Evolutionary conservation across 2,329 filamentous ascomycete species (phyloP).

Genomic region (Claviceps lovelessii): DNA sequence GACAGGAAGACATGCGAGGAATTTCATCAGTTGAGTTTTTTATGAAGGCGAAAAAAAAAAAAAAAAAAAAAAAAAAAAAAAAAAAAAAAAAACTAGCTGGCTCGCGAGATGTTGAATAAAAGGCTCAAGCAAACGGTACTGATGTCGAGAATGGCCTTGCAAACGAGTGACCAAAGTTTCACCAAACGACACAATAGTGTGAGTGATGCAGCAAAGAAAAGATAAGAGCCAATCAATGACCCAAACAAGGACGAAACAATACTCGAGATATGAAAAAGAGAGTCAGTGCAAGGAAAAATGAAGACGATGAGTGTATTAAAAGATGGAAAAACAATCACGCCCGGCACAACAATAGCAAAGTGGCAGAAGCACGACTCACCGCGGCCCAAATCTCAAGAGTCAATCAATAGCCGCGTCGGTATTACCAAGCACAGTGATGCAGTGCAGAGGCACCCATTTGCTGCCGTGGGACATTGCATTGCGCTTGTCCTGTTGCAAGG

Average conservation of each 20-base stretch:
- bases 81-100: neutral
- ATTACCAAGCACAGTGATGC: neutral
- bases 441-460: neutral
- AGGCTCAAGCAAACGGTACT: too few relatives aligned
- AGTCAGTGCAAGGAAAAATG: neutral
- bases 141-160: neutral
- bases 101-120: neutral
- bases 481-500: neutral
- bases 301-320: neutral
- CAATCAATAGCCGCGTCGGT: neutral
- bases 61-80: neutral
- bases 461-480: neutral
- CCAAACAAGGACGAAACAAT: too few relatives aligned
- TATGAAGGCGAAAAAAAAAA: neutral
- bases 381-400: neutral
- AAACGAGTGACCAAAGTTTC: neutral
- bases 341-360: slow-evolving; percentile 3
- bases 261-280: neutral
- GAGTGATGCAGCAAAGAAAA: too few relatives aligned
- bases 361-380: neutral
- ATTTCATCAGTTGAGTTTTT: neutral
- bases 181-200: neutral
- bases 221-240: neutral
- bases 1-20: neutral
- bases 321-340: slow-evolving; percentile 6